Base-by-base conservation (phyloP, 352 stramenopile species). In the Phytopythium delawarense region DNA sequence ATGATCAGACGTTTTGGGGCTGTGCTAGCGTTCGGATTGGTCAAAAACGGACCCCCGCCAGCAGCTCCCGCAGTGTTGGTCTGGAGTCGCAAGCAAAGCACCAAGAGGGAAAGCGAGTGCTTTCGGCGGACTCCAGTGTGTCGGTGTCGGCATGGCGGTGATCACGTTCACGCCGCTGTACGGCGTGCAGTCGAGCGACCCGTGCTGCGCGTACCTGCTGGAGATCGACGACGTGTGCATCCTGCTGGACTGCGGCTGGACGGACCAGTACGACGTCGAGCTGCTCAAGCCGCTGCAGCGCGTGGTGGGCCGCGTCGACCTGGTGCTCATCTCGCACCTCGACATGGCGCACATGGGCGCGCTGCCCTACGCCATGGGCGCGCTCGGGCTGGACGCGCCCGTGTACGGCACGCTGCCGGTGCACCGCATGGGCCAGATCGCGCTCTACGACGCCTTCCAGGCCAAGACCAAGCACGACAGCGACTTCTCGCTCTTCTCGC, bases 341-440 rank as follows among this genome's bases (percentile, higher is more conserved):
- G 90, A 97, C 68, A 59, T 97, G 66, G 85, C 84, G 46, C 90
- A 97, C 78, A 94, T 97, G 81, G 90, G 90, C 25, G 89, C 87
- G 20, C 72, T 97, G 62, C 89, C 89, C 35, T 97, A 97, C 73
- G 87, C 89, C 37, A 88, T 96, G 62, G 85, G 86, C 37, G 91
- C 90, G 64, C 71, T 96, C 34, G 86, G 85, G 1, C 79, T 96
- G 8, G 81, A 90, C 30, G 85, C 89, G 35, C 92, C 90, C 12
- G 84, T 99, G 20, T 98, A 98, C 65, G 91, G 91, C 18, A 99
- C 96, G 20, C 90, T 97, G 35, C 94, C 96, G 2, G 97, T 97
- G 21, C 88, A 98, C 34, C 97, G 97, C 72, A 98, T 99, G 93
- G 96, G 96, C 12, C 92, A 98, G 76, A 98, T 98, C 79, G 92